These are phyloP conservation scores for Chaetomiaceae sp. DNA, from an alignment of 2,329 filamentous ascomycete species.

Conservation along the genomic window DNA sequence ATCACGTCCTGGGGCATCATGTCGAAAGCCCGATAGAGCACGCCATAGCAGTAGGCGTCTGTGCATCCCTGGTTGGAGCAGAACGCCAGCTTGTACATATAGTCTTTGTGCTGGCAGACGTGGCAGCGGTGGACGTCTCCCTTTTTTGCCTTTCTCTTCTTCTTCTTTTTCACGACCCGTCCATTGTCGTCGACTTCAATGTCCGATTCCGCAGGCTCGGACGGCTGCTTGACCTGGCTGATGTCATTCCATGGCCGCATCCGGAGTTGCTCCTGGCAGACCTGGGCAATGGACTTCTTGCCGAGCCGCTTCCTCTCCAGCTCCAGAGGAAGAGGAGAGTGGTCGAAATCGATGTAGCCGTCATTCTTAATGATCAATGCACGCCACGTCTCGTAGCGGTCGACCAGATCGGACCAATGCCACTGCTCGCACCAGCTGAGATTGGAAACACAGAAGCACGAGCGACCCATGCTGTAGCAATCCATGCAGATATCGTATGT, in stretches of 20 bases:
- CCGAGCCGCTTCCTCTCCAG: conserved; percentile 62
- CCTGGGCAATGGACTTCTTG: conserved; percentile 79
- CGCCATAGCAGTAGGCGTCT: conserved; percentile 86
- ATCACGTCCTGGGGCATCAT: conserved; percentile 79
- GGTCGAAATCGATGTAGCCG: conserved; percentile 59
- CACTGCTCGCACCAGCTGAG: conserved; percentile 93
- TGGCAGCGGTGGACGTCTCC: conserved; percentile 65
- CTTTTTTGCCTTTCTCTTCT: conserved; percentile 53
- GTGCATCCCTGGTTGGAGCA: conserved; percentile 69
- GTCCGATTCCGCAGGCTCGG: conserved; percentile 43
- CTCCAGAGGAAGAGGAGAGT: conserved; percentile 66
- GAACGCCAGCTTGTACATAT: conserved; percentile 76
- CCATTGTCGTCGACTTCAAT: conserved; percentile 62
- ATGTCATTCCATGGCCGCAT: conserved; percentile 79
- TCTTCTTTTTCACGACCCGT: conserved; percentile 58
- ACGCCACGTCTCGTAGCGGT: conserved; percentile 80
- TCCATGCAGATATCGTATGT: conserved; percentile 98
- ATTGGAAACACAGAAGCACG: conserved; percentile 81
- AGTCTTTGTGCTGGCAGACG: conserved; percentile 75
- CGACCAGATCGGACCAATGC: conserved; percentile 71
- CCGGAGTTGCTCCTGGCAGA: conserved; percentile 87
- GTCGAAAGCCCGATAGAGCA: conserved; percentile 86
- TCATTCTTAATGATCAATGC: conserved; percentile 71
- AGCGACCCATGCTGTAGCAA: conserved; percentile 95
- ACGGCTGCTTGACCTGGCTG: conserved; percentile 54